Evolutionary conservation across 1,139 yeast species (phyloP).

Genomic region (Keqinozyma sinolaborantium): DNA sequence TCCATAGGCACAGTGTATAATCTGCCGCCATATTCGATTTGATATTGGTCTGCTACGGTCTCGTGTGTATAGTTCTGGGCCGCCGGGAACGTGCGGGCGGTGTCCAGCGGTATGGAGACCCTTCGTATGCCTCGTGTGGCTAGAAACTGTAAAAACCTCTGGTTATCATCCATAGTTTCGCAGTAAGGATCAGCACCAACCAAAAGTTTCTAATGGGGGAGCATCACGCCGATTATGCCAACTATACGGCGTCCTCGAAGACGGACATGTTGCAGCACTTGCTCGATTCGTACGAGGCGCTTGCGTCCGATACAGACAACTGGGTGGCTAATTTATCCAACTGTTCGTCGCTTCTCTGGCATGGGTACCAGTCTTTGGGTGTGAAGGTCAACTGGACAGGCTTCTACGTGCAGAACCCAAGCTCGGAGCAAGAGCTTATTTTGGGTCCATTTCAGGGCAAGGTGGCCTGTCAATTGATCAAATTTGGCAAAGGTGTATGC

Average conservation of each 20-base stretch:
- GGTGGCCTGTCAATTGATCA: conserved; percentile 87
- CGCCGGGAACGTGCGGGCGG: no score
- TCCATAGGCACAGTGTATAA: not conserved
- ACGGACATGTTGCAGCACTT: conserved; percentile 59
- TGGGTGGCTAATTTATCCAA: conserved; percentile 92
- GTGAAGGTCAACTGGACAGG: conserved; percentile 88
- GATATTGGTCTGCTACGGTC: no score
- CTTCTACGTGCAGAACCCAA: conserved; percentile 56
- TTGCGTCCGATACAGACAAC: conserved; percentile 58
- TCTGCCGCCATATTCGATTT: not conserved
- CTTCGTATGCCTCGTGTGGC: conserved; percentile 5
- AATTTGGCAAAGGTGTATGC: conserved; percentile 84
- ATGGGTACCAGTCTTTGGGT: conserved; percentile 66
- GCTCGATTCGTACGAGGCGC: conserved; percentile 60
- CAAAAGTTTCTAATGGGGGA: conserved; percentile 7
- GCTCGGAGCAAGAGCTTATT: conserved; percentile 45
- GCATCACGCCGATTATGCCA: conserved; percentile 66
- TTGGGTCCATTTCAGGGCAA: conserved; percentile 96
- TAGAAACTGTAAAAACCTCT: conserved; percentile 4
- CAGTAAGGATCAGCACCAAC: conserved; percentile 4
- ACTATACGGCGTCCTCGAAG: conserved; percentile 38
- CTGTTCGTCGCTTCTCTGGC: conserved; percentile 83
- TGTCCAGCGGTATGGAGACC: not conserved
- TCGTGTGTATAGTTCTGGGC: no score
- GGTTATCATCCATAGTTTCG: conserved; percentile 3